Evolutionary conservation across 352 stramenopile genomes (phyloP), one percentile per base, ranked within the genome.

Genomic region (Pythium oligandrum): DNA sequence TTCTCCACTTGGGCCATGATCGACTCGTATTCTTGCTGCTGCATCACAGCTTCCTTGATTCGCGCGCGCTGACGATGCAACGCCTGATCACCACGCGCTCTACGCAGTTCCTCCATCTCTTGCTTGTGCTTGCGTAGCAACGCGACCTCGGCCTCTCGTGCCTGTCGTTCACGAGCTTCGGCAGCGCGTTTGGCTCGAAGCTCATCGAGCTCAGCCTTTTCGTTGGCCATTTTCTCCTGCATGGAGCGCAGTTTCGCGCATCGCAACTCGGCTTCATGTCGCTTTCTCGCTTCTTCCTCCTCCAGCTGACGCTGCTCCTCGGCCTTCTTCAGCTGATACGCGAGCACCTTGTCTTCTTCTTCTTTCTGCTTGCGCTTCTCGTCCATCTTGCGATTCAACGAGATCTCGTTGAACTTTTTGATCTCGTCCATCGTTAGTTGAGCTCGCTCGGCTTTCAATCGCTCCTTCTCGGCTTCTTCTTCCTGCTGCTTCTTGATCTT

Each of bases 181-280:
- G 81, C 79, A 6, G 89, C 90, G 37, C 93, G 83, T 49, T 95
- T 90, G 36, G 89, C 91, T n/a, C 88, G 82, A 3, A 98, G 53
- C 55, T 97, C 93, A 61, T 97, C 88, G 17, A 98, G 73, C 63
- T 97, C 90, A 11, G 83, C 77, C 49, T 90, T 88, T 36, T 88
- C 77, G 52, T 93, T 91, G 12, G 83, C 80, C 69, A 88, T 85
- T 53, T 92, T 92, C 63, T 96, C 85, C 59, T 98, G 83, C 57
- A 73, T 86, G 4, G 71, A 85, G 1, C 80, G 76, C 34, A 93
- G 51, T 51, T 90, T 90, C 42, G 80, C 81, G 44, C 76, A 88
- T 2, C 78, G 80, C 3, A 91, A 40, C 53, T 93, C 83, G 12
- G 80, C 78, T 53, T 90, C 76, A 45, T 91, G 71, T 39, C 78